Base-by-base conservation (phyloP, 2,329 filamentous ascomycete genomes). In the Amesomyces nigricolor region DNA sequence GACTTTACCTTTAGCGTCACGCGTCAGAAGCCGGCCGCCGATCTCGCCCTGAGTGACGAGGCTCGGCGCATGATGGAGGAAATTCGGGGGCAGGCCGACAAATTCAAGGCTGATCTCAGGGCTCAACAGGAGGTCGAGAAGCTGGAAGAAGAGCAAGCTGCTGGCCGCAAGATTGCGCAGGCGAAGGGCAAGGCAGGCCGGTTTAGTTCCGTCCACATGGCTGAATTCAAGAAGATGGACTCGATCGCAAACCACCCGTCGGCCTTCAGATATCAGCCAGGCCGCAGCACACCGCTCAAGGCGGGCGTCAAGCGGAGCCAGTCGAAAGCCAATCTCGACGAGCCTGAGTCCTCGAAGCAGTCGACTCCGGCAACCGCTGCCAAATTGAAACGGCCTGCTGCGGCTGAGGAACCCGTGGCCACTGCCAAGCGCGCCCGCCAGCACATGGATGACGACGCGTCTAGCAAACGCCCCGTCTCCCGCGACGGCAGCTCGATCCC, bases 221-320 rank as follows among this genome's bases (percentile, higher is more conserved):
- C 86, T 48, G 82, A 92, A 66, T 96, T 97, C 74, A 89, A 89
- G 73, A 97, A 95, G 77, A 96, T 97, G 92, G 91, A 96, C 68
- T 96, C 91, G 2, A 96, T 97, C 66, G 89, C 84, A 43, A 86
- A 86, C 59, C 91, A 96, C 68, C 79, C 90, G 8, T 95, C 91
- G 10, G 82, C 86, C 14, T 94, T 86, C 74, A 80, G 89, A 59
- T 79, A 79, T 19, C 77, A 81, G 57, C 71, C 77, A 4, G 77
- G 71, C 37, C 77, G 78, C 8, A 86, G 59, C 5, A 78, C 80
- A n/a, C 80, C 82, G 9, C 68, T 73, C 38, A 63, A 65, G 53
- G 71, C 71, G 53, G 69, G 74, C 29, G 68, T 84, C 62, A 84
- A 83, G 72, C 77, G 78, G 40, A 79, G 75, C 44, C 66, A 72